Evolutionary conservation across 192 early-diverging fungal genomes (phyloP).

Genomic region (Coemansia furcata): DNA sequence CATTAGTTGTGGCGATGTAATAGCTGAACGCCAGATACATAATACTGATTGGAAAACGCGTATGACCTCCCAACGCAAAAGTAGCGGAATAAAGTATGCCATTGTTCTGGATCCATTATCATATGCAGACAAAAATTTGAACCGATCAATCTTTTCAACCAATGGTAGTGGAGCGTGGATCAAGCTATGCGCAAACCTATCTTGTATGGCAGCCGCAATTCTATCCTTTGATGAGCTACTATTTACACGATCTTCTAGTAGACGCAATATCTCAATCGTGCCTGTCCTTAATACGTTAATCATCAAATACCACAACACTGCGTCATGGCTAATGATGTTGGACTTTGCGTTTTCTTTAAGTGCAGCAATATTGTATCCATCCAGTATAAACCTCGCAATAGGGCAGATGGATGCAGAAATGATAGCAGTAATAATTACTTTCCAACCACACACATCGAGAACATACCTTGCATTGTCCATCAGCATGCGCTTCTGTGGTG

Average conservation of each 20-base stretch:
- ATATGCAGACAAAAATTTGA: not conserved
- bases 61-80: not conserved
- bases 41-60: not conserved
- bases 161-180: slow-evolving; percentile 3
- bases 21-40: not conserved
- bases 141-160: slow-evolving; percentile 7
- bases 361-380: slow-evolving; percentile 16
- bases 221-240: not conserved
- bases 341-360: not conserved
- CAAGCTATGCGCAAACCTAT: not conserved
- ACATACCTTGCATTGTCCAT: not conserved
- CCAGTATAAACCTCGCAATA: slow-evolving; percentile 15
- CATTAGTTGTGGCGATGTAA: slow-evolving; percentile 19
- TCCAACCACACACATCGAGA: not conserved
- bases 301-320: not conserved
- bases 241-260: not conserved
- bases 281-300: not conserved
- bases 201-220: not conserved
- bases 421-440: not conserved
- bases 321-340: not conserved
- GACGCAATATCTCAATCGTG: not conserved
- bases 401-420: not conserved
- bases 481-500: not conserved
- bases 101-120: not conserved
- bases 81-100: not conserved